Evolutionary conservation across 257 asterid genomes (phyloP).

Genomic region (Capsicum baccatum): DNA sequence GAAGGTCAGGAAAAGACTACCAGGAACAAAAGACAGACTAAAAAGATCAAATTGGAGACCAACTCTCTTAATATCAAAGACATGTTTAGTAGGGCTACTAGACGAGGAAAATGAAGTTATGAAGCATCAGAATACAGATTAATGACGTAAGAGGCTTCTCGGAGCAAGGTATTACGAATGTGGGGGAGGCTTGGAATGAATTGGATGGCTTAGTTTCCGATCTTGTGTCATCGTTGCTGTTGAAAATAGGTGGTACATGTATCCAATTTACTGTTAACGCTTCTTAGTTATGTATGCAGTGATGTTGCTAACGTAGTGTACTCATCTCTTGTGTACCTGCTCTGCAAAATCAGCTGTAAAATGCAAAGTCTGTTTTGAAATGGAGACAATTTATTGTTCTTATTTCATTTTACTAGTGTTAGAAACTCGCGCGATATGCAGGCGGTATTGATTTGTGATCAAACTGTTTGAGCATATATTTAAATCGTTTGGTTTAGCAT

Average conservation of each 20-base stretch:
- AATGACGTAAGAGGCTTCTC: neutral
- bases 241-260: neutral
- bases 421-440: too few species aligned
- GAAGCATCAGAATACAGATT: neutral
- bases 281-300: neutral
- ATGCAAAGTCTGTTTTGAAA: neutral
- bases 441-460: too few species aligned
- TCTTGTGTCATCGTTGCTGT: neutral
- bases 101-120: conserved; percentile 52
- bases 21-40: conserved; percentile 52
- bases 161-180: neutral
- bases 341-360: neutral
- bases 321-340: neutral
- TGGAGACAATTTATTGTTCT: neutral
- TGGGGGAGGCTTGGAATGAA: neutral
- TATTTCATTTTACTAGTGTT: neutral
- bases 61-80: conserved; percentile 84
- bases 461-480: too few species aligned
- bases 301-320: neutral
- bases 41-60: conserved; percentile 83
- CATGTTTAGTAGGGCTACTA: conserved; percentile 84
- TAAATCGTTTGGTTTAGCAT: too few species aligned
- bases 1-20: conserved; percentile 51
- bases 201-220: neutral
- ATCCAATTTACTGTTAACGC: too few species aligned